Evolutionary conservation across 2,329 filamentous ascomycete genomes (phyloP), one percentile per base, ranked within the genome.

Genomic region (Bipolaris victoriae): DNA sequence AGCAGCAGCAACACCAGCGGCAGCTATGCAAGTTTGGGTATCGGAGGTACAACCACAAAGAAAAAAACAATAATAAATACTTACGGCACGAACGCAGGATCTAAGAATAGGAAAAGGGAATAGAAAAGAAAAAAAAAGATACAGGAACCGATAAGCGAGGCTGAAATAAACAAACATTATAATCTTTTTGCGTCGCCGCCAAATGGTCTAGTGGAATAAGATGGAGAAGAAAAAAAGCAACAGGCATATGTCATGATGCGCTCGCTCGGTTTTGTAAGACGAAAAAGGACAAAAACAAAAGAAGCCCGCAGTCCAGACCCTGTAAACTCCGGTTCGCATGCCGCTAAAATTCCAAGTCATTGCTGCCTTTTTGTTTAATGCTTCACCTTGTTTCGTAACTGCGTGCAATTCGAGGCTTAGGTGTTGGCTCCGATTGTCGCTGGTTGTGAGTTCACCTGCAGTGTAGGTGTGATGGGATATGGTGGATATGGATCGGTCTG

Each of bases 361-460:
- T 24, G 39, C 43, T 16, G 16, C 9, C 15, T 35, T 43, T 22
- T 36, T 35, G 9, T 10, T 35, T 20, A 24, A 10, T 45, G 45
- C n/a, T 33, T 29, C 33, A 15, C 33, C 10, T 37, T 31, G 13
- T 47, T 11, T 40, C 36, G 31, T 43, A 18, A 13, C 29, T 29
- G 36, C 39, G 20, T 53, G 13, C 37, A 13, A 18, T n/a, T 22
- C 35, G 51, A 47, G 22, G 24, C 33, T 46, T 61, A 66, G 48
- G 58, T 64, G 39, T 61, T 65, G 10, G 58, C 57, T 48, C 62
- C 64, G n/a, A 71, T 58, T 15, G 58, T 57, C 13, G 65, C 56
- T 6, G 71, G 69, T 36, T 69, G 66, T 3, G 67, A 67, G 44
- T 69, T 70, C 48, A 75, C 62, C 43, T 74, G 71, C 7, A 75